Evolutionary conservation across 2,329 filamentous ascomycete genomes (phyloP).

Genomic region (Acrodontium crateriforme): DNA sequence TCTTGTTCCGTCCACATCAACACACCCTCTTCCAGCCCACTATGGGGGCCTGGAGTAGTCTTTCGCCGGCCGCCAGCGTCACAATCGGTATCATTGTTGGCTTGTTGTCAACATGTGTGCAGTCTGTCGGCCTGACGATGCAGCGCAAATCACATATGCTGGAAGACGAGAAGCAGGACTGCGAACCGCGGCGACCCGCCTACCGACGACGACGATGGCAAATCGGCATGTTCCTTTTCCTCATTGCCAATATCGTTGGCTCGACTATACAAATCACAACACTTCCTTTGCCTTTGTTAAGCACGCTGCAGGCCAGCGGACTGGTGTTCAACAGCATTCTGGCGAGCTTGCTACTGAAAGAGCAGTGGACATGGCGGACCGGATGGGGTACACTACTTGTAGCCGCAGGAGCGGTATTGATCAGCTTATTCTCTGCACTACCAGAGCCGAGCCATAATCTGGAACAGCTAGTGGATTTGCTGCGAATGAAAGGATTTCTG

Average conservation of each 20-base stretch:
- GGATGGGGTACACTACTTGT: constrained; percentile 80
- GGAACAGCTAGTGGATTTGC: constrained; percentile 61
- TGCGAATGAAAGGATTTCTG: constrained; percentile 63
- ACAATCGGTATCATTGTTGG: constrained; percentile 79
- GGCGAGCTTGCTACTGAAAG: constrained; percentile 79
- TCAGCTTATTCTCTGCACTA: constrained; percentile 87
- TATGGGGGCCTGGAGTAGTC: not conserved
- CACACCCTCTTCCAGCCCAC: too few relatives aligned
- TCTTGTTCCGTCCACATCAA: constrained; percentile 2
- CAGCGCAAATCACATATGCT: constrained; percentile 97
- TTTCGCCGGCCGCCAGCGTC: constrained; percentile 23
- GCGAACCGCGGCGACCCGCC: constrained; percentile 68
- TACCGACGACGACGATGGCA: constrained; percentile 91
- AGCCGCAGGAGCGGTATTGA: constrained; percentile 74
- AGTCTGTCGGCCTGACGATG: constrained; percentile 86
- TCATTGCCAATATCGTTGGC: constrained; percentile 83
- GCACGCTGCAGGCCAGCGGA: constrained; percentile 86
- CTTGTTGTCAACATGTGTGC: constrained; percentile 81
- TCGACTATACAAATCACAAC: constrained; percentile 97
- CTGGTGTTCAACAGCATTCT: constrained; percentile 98
- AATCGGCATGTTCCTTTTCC: constrained; percentile 90
- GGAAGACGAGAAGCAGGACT: constrained; percentile 79
- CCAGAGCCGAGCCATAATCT: constrained; percentile 84
- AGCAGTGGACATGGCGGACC: constrained; percentile 92
- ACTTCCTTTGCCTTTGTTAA: constrained; percentile 81